Evolutionary conservation across 768 basidiomycete genomes (phyloP).

Genomic region (Russula compacta): DNA sequence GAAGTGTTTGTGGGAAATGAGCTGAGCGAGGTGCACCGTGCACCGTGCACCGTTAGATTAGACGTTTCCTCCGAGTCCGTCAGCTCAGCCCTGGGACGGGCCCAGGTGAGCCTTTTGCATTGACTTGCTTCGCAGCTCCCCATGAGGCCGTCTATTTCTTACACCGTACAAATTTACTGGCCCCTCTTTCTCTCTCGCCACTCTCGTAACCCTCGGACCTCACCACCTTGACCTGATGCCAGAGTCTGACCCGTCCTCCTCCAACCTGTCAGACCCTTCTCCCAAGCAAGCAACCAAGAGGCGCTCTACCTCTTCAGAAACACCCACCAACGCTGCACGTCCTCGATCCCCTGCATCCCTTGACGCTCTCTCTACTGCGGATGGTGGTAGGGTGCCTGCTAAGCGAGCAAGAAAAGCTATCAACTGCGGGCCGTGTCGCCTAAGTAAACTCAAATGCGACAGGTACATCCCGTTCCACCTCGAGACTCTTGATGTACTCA

Average conservation of each 20-base stretch:
- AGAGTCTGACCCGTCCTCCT: background rate
- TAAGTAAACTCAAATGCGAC: constrained; percentile 84
- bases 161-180: background rate
- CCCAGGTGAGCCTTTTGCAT: background rate
- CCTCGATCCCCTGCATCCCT: constrained; percentile 1
- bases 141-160: background rate
- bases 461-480: constrained; percentile 37
- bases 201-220: background rate
- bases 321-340: background rate
- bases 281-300: background rate
- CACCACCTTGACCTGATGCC: background rate
- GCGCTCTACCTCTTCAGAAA: background rate
- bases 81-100: background rate
- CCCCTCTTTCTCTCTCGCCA: background rate
- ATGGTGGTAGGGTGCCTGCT: constrained; percentile 38
- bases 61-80: background rate
- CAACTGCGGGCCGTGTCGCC: constrained; percentile 83
- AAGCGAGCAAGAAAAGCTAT: constrained; percentile 83
- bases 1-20: background rate
- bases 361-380: background rate
- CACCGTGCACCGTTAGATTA: background rate
- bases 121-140: background rate
- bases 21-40: background rate
- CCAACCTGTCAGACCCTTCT: background rate
- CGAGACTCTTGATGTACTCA: constrained; percentile 10